Evolutionary conservation across 352 stramenopile genomes (phyloP).

Genomic region (Ophiocytium majus): DNA sequence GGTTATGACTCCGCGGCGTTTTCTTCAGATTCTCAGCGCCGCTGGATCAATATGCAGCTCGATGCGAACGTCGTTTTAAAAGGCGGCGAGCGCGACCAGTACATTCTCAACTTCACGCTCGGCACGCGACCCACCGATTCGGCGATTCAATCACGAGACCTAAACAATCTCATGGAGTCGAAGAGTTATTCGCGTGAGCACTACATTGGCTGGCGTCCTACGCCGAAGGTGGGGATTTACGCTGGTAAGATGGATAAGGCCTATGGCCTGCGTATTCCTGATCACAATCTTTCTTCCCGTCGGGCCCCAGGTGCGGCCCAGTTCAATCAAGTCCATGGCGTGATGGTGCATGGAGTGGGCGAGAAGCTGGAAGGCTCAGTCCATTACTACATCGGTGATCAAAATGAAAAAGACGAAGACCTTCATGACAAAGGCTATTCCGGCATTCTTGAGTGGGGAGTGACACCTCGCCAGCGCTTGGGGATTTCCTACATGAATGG

Average conservation of each 20-base stretch:
- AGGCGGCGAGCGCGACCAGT: neutral
- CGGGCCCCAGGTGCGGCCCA: neutral
- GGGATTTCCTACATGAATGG: neutral
- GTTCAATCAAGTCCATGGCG: neutral
- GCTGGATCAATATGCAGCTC: neutral
- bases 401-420: neutral
- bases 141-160: too few relatives aligned
- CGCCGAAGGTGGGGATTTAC: neutral
- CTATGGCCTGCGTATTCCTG: neutral
- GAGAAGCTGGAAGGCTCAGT: neutral
- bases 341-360: neutral
- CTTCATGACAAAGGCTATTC: neutral
- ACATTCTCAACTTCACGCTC: neutral
- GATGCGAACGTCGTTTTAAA: neutral
- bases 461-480: neutral
- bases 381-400: neutral
- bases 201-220: neutral
- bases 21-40: neutral
- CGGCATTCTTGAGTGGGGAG: neutral
- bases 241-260: constrained; percentile 11
- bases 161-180: neutral
- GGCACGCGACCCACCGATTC: neutral
- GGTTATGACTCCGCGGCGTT: neutral
- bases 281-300: neutral
- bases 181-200: neutral